phyloP scores from a whole-genome alignment of 192 early-diverging fungal species.

The Anaeromyces robustus region DNA sequence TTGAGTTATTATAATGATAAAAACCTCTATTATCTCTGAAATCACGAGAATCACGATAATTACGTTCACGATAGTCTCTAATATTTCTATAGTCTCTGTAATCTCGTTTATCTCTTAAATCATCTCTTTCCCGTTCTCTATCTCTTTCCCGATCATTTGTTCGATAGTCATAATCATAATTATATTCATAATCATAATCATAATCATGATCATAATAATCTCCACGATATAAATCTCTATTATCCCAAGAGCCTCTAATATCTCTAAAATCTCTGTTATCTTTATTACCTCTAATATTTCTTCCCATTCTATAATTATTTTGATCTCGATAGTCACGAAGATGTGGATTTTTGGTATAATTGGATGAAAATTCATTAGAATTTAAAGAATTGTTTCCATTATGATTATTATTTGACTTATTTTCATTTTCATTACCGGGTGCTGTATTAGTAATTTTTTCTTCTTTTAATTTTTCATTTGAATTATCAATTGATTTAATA shows the following conservation, averaged over 20 bases:
- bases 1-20: background rate
- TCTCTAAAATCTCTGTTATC: background rate
- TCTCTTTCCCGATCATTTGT: background rate
- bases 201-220: background rate
- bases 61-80: background rate
- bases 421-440: no score
- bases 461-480: background rate
- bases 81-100: background rate
- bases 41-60: background rate
- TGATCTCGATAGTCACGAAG: background rate
- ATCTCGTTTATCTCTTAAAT: background rate
- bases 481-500: no score
- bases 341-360: background rate
- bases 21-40: background rate
- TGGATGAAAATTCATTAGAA: background rate
- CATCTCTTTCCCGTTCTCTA: background rate
- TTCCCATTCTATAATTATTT: background rate
- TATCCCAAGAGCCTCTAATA: background rate
- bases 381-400: background rate
- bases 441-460: no score
- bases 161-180: background rate
- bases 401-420: background rate
- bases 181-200: background rate
- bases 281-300: background rate
- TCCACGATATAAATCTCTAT: background rate